Evolutionary conservation across 1,284 basidiomycete species (phyloP).

Genomic region (Papiliotrema fonsecae): DNA sequence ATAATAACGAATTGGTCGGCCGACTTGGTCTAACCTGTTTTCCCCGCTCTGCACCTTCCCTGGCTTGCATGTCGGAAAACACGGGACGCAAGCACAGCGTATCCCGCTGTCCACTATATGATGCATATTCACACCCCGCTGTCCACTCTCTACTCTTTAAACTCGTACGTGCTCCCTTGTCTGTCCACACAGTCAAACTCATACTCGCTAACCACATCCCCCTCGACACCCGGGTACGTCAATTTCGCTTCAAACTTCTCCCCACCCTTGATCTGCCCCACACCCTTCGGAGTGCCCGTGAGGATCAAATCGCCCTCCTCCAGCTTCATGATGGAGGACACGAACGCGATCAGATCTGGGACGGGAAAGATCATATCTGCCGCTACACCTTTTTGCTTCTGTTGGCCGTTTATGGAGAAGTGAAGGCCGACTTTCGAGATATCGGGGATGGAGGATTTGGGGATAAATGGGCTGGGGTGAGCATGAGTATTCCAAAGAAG

Average conservation of each 20-base stretch:
- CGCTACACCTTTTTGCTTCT: slow-evolving; percentile 81
- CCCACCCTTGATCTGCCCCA: slow-evolving; percentile 70
- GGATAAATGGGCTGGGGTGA: slow-evolving; percentile 66
- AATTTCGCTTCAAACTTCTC: slow-evolving; percentile 75
- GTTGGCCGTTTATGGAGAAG: slow-evolving; percentile 68
- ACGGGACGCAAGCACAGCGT: too few species aligned
- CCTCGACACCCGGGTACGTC: slow-evolving; percentile 53
- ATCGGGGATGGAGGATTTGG: slow-evolving; percentile 65
- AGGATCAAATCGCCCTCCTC: slow-evolving; percentile 89
- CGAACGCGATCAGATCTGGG: slow-evolving; percentile 81
- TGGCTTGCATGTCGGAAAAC: too few species aligned
- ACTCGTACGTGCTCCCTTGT: slow-evolving; percentile 62
- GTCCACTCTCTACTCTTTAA: slow-evolving; percentile 49
- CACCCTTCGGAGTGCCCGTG: slow-evolving; percentile 84
- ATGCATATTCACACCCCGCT: too few species aligned
- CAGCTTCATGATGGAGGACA: slow-evolving; percentile 91
- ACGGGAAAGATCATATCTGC: slow-evolving; percentile 91
- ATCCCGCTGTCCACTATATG: too few species aligned
- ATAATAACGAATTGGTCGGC: too few species aligned
- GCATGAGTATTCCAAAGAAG: slow-evolving; percentile 5
- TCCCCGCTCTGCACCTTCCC: too few species aligned
- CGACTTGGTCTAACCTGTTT: too few species aligned
- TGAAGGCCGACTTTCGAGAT: slow-evolving; percentile 62
- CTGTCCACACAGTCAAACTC: slow-evolving; percentile 64
- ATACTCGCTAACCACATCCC: slow-evolving; percentile 59